These are phyloP conservation scores for Houttuynia cordata DNA, from an alignment of 164 flowering plant genomes.

Conservation along the genomic window DNA sequence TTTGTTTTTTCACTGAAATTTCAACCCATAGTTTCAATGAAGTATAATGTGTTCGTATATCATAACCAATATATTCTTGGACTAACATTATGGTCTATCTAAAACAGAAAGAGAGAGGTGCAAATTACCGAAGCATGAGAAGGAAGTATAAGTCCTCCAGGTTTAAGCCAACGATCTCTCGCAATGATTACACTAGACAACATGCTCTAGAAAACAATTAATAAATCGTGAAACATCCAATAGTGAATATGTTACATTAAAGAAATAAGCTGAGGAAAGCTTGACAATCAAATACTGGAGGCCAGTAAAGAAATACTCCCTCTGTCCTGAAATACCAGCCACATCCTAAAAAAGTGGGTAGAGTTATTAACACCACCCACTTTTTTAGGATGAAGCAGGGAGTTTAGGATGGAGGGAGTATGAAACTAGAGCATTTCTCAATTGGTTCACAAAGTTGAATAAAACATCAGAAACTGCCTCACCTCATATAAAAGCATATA, in stretches of 20 bases:
- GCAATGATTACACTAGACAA: conserved; percentile 94
- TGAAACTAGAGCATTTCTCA: background rate
- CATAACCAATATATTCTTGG: background rate
- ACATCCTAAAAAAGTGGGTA: no score
- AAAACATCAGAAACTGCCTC: background rate
- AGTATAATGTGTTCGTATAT: background rate
- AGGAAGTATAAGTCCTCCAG: conserved; percentile 96
- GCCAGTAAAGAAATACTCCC: background rate
- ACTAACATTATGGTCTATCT: background rate
- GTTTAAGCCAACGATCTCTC: conserved; percentile 95
- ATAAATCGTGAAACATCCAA: no score
- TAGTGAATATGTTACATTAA: background rate
- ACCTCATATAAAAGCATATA: conserved; percentile 95
- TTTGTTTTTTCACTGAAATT: no score
- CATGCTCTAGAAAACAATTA: conserved; percentile 57
- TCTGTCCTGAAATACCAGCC: no score
- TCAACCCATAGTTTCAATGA: no score
- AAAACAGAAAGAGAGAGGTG: no score
- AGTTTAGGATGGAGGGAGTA: no score
- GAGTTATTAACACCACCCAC: no score
- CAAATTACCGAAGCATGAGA: conserved; percentile 71
- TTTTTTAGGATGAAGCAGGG: no score
- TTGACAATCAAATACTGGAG: background rate
- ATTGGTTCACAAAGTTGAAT: background rate
- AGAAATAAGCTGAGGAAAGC: background rate